These are phyloP conservation scores for Leishmania lainsoni DNA, from an alignment of 208 protist genomes.

Conservation along the genomic window DNA sequence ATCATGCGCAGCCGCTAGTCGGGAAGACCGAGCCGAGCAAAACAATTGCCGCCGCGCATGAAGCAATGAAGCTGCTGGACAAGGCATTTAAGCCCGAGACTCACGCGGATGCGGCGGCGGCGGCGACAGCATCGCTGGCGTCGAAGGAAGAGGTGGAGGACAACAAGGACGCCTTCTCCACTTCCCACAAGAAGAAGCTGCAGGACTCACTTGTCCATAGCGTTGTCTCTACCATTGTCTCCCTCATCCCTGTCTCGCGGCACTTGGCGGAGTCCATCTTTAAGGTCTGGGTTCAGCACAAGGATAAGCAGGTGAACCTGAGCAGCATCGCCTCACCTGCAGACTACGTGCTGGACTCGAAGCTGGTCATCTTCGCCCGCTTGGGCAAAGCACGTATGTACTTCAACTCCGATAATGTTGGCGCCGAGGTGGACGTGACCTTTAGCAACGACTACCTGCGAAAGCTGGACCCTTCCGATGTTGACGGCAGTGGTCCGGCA, in stretches of 20 bases:
- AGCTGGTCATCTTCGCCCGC: constrained; percentile 59
- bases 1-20: constrained; percentile 18
- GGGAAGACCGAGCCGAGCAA: constrained; percentile 28
- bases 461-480: constrained; percentile 10
- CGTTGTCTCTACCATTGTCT: constrained; percentile 35
- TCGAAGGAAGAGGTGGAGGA: background rate
- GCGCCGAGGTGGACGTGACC: constrained; percentile 36
- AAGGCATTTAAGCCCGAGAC: constrained; percentile 22
- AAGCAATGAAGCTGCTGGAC: constrained; percentile 33
- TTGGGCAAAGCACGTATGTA: constrained; percentile 39
- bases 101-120: background rate
- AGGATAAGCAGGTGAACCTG: constrained; percentile 52
- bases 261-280: constrained; percentile 63
- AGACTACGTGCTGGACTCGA: constrained; percentile 66
- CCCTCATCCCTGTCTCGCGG: constrained; percentile 57
- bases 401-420: constrained; percentile 30
- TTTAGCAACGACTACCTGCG: constrained; percentile 39
- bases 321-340: constrained; percentile 54
- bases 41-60: constrained; percentile 25
- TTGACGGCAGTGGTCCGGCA: background rate
- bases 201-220: constrained; percentile 21
- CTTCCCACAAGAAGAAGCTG: constrained; percentile 25
- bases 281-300: constrained; percentile 67
- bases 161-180: background rate
- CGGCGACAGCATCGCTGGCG: background rate